Base-by-base conservation (phyloP, 164 flowering plant genomes). In the Tetrastigma voinierianum region DNA sequence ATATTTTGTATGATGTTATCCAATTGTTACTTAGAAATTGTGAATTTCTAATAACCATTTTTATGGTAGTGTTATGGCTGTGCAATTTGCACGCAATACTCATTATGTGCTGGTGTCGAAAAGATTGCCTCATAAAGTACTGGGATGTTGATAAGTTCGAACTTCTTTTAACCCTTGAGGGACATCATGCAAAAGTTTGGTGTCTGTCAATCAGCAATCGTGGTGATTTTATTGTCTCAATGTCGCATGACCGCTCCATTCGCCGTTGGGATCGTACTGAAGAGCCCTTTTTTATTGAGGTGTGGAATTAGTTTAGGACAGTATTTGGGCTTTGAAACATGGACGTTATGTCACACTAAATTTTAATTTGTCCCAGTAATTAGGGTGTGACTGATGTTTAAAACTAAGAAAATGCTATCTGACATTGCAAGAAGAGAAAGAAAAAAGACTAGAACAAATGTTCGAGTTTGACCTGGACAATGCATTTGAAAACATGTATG, bases 121-220 rank as follows among this genome's bases (percentile, higher is more conserved):
- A 89, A 73, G 99, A 96, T 76, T 90, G 90, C 20, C 82, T 88
- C 32, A 84, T 96, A 20, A 96, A 93, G 65, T 96, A 96, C 74
- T 96, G 99, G 98, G 99, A 96, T 84, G 98, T 97, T 46, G 99
- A 96, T 79, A 96, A 93, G 59, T 96, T 96, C 78, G 96, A 96
- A 80, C 76, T 90, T 77, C 94, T 96, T 76, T 83, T 96, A 74
- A 93, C 96, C 61, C 93, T 96, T 59, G 96, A 88, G 61, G 99
- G 99, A 51, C 99, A 96, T 74, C 98, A 93, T 81, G 87, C 92
- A 10, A 88, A 77, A 64, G 74, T 96, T 63, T 89, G 92, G 89
- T 90, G 98, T 66, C 91, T 96, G 57, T 80, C 97, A 54, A 62
- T 90, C 54, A 93, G 99, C 82, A 81, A 75, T 45, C 97, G 88